Conservation (phyloP, 305 asterid species). For the Fraxinus xanthoxyloides region DNA sequence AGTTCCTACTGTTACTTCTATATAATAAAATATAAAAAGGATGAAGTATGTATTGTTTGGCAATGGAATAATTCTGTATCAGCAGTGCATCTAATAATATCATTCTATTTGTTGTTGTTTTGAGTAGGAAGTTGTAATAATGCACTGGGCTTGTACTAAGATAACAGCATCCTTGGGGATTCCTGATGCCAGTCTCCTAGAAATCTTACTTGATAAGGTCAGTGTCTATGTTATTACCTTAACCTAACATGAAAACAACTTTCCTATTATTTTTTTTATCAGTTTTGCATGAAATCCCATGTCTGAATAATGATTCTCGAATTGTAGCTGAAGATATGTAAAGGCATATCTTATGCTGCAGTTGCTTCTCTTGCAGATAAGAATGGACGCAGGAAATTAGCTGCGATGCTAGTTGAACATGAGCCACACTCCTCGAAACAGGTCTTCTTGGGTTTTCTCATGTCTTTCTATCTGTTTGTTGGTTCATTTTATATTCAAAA, state of each 20-base stretch:
- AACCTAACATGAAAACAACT: neutral
- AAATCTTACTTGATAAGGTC: constrained; percentile 82
- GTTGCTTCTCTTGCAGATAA: constrained; percentile 97
- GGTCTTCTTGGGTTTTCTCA: constrained; percentile 38
- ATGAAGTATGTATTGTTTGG: neutral
- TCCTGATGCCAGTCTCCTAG: constrained; percentile 79
- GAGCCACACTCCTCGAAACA: constrained; percentile 92
- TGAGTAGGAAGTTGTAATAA: constrained; percentile 78
- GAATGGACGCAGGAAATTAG: constrained; percentile 89
- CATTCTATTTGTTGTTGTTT: constrained; percentile 26
- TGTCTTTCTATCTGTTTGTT: neutral
- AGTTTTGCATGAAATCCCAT: constrained; percentile 12
- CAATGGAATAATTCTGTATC: neutral
- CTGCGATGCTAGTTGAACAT: constrained; percentile 93
- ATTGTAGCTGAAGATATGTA: constrained; percentile 88
- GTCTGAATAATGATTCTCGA: constrained; percentile 30
- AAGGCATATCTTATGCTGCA: constrained; percentile 97
- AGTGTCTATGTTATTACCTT: constrained; percentile 16
- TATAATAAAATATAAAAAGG: neutral
- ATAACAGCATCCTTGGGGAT: constrained; percentile 65
- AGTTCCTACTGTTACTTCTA: constrained; percentile 16
- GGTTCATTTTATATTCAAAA: neutral
- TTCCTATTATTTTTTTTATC: neutral
- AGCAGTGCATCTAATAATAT: constrained; percentile 12
- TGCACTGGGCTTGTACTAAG: constrained; percentile 96